A percentile compares a stretch with the other conserved stretches of the same genome.
phyloP scores from a whole-genome alignment of 2,329 filamentous ascomycete genomes.

The Colletotrichum orbiculare region DNA sequence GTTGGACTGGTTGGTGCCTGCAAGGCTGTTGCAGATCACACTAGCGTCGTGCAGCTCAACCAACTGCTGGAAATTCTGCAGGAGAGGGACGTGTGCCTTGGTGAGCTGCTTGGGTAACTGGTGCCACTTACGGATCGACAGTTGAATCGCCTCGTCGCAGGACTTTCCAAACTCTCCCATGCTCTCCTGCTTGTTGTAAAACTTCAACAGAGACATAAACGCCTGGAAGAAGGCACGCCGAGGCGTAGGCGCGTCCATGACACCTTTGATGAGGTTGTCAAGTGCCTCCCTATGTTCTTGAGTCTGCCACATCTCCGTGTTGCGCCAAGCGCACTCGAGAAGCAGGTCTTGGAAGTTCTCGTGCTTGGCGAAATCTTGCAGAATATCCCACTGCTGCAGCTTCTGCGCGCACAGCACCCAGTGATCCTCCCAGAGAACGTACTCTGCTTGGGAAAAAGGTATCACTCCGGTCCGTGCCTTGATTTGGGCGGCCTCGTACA shows the following conservation, averaged over 20 bases:
- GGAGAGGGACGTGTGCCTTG: conserved; percentile 91
- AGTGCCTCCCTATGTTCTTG: conserved; percentile 88
- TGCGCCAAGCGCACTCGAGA: conserved; percentile 94
- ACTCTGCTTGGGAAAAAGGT: conserved; percentile 95
- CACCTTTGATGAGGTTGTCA: conserved; percentile 93
- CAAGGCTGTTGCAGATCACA: conserved; percentile 92
- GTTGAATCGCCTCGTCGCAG: conserved; percentile 96
- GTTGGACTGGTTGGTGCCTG: conserved; percentile 84
- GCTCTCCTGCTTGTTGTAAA: conserved; percentile 88
- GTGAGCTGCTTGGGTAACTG: conserved; percentile 95
- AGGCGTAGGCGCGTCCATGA: conserved; percentile 97
- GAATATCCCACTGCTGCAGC: conserved; percentile 97
- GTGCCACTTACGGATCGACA: conserved; percentile 98
- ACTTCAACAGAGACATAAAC: conserved; percentile 95
- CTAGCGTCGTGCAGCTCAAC: conserved; percentile 98
- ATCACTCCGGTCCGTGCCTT: conserved; percentile 97
- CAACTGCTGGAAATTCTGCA: conserved; percentile 98
- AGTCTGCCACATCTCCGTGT: conserved; percentile 93
- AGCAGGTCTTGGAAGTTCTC: conserved; percentile 98
- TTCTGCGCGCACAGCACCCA: conserved; percentile 99
- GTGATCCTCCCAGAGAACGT: conserved; percentile 99
- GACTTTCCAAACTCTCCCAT: conserved; percentile 85
- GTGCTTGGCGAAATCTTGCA: conserved; percentile 97
- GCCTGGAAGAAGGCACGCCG: conserved; percentile 96
- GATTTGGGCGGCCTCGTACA: conserved; percentile 97